Percentiles rank a stretch among this genome's conserved stretches.
These are phyloP conservation scores for Cryptosporidium canis DNA, from an alignment of 169 alveolate genomes.

Conservation along the genomic window DNA sequence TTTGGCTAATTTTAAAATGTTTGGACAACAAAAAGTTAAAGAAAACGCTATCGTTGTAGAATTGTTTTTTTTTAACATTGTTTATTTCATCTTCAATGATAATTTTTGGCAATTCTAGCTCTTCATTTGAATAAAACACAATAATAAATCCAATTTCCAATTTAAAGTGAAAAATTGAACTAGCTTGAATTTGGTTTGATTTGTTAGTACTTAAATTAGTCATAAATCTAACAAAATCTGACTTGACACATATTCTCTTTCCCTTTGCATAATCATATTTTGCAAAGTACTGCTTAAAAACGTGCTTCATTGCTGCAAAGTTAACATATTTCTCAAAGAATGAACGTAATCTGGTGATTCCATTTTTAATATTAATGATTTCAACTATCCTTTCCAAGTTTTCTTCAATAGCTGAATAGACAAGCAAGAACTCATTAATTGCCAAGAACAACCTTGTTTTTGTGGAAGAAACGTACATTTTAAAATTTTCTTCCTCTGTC, in stretches of 20 bases:
- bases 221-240: conserved; percentile 17
- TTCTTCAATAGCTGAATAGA: conserved; percentile 22
- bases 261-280: background rate
- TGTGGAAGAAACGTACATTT: background rate
- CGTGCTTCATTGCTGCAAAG: background rate
- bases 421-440: background rate
- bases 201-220: background rate
- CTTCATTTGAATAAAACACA: background rate
- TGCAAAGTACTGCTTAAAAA: conserved; percentile 9
- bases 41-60: background rate
- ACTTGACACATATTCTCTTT: background rate
- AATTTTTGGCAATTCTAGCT: background rate
- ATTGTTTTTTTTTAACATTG: background rate
- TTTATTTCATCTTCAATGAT: background rate
- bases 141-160: background rate
- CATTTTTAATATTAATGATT: background rate
- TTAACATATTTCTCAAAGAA: background rate
- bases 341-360: background rate
- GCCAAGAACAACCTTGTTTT: conserved; percentile 3
- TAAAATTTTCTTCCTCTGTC: background rate
- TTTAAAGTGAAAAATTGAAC: background rate
- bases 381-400: background rate
- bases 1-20: background rate
- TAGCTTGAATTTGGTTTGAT: background rate
- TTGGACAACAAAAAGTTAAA: background rate